phyloP scores from a whole-genome alignment of 352 stramenopile species.

The Phytophthora crassamura region DNA sequence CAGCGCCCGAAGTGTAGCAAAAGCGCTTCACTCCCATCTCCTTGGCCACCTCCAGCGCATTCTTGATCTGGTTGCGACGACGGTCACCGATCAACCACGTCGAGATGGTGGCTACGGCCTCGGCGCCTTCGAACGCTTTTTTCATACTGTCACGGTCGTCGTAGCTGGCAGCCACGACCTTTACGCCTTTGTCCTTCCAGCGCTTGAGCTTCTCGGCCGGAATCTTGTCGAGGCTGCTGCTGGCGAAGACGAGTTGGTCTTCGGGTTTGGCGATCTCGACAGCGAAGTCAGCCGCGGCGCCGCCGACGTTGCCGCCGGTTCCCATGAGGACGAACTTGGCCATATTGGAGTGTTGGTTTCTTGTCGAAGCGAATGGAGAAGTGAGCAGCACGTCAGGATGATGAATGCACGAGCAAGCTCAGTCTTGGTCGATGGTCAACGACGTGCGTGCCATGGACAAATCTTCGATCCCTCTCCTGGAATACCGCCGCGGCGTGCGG shows the following conservation, averaged over 20 bases:
- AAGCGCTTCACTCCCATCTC: slow-evolving; percentile 29
- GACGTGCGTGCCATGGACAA: no score
- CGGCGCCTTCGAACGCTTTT: slow-evolving; percentile 28
- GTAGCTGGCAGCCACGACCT: slow-evolving; percentile 29
- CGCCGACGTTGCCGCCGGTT: slow-evolving; percentile 28
- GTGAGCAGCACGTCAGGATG: no score
- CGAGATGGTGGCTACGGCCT: slow-evolving; percentile 29
- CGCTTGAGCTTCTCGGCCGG: slow-evolving; percentile 22
- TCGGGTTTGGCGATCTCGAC: slow-evolving; percentile 34
- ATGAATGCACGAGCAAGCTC: no score
- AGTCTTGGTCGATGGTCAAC: no score
- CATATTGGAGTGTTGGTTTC: slow-evolving; percentile 13
- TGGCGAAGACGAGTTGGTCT: slow-evolving; percentile 36
- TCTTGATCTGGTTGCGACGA: slow-evolving; percentile 34
- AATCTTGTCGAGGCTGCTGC: slow-evolving; percentile 28
- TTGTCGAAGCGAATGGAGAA: slow-evolving; percentile 17
- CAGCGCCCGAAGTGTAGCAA: slow-evolving; percentile 29
- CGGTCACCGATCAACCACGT: slow-evolving; percentile 39
- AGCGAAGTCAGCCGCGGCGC: slow-evolving; percentile 28
- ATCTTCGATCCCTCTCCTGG: no score
- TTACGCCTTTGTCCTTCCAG: slow-evolving; percentile 29
- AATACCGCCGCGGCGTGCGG: no score
- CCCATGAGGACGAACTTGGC: slow-evolving; percentile 38
- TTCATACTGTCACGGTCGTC: slow-evolving; percentile 36
- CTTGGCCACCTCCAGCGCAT: slow-evolving; percentile 26